Conservation (phyloP, 768 basidiomycete species). For the Phylloporus scabripes region DNA sequence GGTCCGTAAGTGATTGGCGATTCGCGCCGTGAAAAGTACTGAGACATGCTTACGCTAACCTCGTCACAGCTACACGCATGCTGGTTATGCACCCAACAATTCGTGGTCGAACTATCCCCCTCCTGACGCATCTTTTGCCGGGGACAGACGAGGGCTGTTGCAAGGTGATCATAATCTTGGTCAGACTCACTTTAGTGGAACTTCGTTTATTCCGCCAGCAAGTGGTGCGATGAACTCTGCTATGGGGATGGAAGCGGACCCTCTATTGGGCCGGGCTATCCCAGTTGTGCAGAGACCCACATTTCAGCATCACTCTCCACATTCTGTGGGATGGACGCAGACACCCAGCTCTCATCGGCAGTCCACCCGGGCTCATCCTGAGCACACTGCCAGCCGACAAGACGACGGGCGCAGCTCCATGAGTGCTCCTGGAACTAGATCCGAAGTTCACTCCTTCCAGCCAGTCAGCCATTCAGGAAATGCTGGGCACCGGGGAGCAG, state of each 20-base stretch:
- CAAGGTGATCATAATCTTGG: neutral
- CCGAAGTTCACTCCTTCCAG: neutral
- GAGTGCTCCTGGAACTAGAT: neutral
- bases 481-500: neutral
- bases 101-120: neutral
- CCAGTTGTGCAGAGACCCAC: neutral
- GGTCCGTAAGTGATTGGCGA: neutral
- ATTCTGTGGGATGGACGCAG: neutral
- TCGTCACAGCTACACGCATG: neutral
- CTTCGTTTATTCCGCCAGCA: neutral
- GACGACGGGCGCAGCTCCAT: neutral
- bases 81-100: neutral
- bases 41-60: neutral
- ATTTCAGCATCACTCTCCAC: neutral
- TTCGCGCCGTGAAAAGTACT: constrained; percentile 9
- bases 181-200: neutral
- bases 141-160: neutral
- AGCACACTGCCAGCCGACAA: neutral
- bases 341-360: neutral
- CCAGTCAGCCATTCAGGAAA: neutral
- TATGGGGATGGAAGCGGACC: neutral
- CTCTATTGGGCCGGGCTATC: constrained; percentile 2
- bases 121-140: neutral
- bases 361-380: constrained; percentile 4
- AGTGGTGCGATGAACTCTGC: neutral